Evolutionary conservation across 225 moss, liverwort and hornwort genomes (phyloP).

Genomic region (Polytrichum formosum): DNA sequence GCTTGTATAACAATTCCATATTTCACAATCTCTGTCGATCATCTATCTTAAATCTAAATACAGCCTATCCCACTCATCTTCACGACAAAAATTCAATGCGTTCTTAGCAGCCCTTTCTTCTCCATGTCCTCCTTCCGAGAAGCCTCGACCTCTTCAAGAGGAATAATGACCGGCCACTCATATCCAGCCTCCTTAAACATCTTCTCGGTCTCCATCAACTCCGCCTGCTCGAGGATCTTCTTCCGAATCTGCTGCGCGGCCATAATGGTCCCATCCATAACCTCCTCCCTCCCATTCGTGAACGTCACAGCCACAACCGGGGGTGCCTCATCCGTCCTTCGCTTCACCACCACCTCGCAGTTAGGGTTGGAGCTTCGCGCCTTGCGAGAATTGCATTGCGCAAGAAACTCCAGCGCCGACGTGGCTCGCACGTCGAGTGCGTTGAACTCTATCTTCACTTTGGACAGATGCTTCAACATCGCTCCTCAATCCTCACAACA

Average conservation of each 20-base stretch:
- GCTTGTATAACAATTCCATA: no score
- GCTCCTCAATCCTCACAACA: background rate
- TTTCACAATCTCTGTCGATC: no score
- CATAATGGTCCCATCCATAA: slow-evolving; percentile 71
- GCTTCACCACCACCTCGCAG: slow-evolving; percentile 72
- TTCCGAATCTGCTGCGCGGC: slow-evolving; percentile 77
- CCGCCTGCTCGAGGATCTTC: slow-evolving; percentile 74
- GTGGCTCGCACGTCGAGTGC: slow-evolving; percentile 69
- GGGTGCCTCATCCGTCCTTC: slow-evolving; percentile 58
- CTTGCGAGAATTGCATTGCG: slow-evolving; percentile 81
- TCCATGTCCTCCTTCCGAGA: slow-evolving; percentile 22
- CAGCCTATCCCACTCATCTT: no score
- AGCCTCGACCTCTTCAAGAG: slow-evolving; percentile 37
- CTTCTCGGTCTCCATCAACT: slow-evolving; percentile 97
- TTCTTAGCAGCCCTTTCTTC: background rate
- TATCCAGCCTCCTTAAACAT: slow-evolving; percentile 86
- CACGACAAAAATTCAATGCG: no score
- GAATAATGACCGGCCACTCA: slow-evolving; percentile 83
- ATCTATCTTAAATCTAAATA: no score
- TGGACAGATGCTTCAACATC: slow-evolving; percentile 77
- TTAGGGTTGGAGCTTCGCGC: slow-evolving; percentile 69
- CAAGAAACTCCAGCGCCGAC: slow-evolving; percentile 83
- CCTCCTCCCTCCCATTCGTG: slow-evolving; percentile 65
- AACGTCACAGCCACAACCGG: slow-evolving; percentile 65
- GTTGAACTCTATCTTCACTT: slow-evolving; percentile 83